Evolutionary conservation across 306 rosid genomes (phyloP).

Genomic region (Pyrus communis): DNA sequence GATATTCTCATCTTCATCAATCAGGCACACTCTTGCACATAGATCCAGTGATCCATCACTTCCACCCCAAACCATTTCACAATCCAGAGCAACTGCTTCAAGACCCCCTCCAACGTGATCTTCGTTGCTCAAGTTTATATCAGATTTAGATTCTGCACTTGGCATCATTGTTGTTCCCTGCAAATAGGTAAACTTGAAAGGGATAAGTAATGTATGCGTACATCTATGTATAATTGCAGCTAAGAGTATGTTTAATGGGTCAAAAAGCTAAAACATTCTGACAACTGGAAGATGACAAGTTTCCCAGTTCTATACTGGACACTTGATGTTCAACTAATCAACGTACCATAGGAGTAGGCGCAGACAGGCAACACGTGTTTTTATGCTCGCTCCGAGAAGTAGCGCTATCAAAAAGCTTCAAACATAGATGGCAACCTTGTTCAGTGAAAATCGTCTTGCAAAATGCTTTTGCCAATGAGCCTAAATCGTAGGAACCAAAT

Average conservation of each 20-base stretch:
- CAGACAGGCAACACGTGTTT: conserved; percentile 31
- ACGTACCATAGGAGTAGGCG: conserved; percentile 54
- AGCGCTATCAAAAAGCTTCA: conserved; percentile 37
- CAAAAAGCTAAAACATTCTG: background rate
- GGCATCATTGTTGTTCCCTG: conserved; percentile 43
- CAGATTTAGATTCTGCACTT: conserved; percentile 15
- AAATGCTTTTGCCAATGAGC: conserved; percentile 49
- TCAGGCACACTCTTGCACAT: conserved; percentile 72
- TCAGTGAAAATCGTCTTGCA: conserved; percentile 45
- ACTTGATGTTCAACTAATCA: background rate
- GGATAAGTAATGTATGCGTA: conserved; percentile 6
- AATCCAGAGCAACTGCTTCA: conserved; percentile 62
- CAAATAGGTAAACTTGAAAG: conserved; percentile 22
- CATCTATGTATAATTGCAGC: background rate
- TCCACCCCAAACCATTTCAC: conserved; percentile 93
- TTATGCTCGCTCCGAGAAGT: conserved; percentile 44
- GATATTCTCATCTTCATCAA: conserved; percentile 70
- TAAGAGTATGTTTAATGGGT: conserved; percentile 7
- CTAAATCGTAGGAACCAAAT: conserved; percentile 25
- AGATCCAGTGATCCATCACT: conserved; percentile 75
- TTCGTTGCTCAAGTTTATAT: conserved; percentile 20
- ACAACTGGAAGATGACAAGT: background rate
- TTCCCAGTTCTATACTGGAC: background rate
- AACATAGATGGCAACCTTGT: conserved; percentile 64
- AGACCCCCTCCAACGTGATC: conserved; percentile 16